Conservation (phyloP, 164 flowering plant genomes). For the Pachysandra terminalis region DNA sequence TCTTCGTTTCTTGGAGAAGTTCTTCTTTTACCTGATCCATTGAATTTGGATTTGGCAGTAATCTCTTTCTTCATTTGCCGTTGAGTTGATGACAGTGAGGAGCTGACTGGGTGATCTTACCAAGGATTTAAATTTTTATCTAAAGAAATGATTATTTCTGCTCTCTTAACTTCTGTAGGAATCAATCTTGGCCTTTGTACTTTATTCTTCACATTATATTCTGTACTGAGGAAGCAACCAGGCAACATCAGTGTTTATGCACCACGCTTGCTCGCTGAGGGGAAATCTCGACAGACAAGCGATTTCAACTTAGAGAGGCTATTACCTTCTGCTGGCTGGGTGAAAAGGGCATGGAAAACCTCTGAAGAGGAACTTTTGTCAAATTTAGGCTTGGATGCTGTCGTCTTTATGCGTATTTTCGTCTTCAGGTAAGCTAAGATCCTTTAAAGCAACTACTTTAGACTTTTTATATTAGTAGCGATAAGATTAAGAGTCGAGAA, state of each 20-base stretch:
- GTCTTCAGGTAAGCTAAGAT: slow-evolving; percentile 56
- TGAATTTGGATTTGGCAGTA: too few relatives aligned
- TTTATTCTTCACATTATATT: slow-evolving; percentile 58
- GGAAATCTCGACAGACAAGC: slow-evolving; percentile 35
- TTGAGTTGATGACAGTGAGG: neutral
- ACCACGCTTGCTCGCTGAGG: slow-evolving; percentile 74
- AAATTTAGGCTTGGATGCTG: slow-evolving; percentile 78
- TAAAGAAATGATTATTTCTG: slow-evolving; percentile 71
- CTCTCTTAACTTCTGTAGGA: slow-evolving; percentile 82
- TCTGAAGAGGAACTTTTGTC: slow-evolving; percentile 80
- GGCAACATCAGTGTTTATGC: slow-evolving; percentile 52
- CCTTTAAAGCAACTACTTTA: too few relatives aligned
- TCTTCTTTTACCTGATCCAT: too few relatives aligned
- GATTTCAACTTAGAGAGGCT: slow-evolving; percentile 52
- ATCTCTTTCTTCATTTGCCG: slow-evolving; percentile 1
- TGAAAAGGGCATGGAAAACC: slow-evolving; percentile 62
- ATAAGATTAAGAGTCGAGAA: too few relatives aligned
- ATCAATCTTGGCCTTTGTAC: slow-evolving; percentile 75
- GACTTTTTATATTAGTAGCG: too few relatives aligned
- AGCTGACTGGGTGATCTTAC: slow-evolving; percentile 3
- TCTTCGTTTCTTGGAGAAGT: too few relatives aligned
- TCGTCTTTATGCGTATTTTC: slow-evolving; percentile 78
- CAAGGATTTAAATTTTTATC: slow-evolving; percentile 8
- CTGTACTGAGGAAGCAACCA: slow-evolving; percentile 76
- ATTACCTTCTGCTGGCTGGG: slow-evolving; percentile 80